Percentiles rank a stretch among this genome's conserved stretches.
Conservation (phyloP, 768 basidiomycete genomes). For the Psilocybe cubensis region DNA sequence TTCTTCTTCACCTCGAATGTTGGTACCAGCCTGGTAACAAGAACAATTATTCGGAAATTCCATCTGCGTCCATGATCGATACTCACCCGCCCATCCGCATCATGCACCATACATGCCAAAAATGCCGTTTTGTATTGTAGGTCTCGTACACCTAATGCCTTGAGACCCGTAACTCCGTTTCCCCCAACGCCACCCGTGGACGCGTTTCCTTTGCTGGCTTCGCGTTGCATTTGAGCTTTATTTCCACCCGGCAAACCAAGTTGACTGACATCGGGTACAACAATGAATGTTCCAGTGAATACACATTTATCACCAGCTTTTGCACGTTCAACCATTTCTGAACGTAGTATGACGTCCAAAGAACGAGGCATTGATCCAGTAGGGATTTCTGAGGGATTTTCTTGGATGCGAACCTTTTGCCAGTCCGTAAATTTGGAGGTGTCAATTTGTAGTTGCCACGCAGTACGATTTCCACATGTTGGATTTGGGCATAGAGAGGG, state of each 20-base stretch:
- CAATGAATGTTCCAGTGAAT: constrained; percentile 97
- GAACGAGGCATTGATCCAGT: constrained; percentile 99
- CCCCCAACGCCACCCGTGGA: constrained; percentile 68
- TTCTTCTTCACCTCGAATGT: constrained; percentile 89
- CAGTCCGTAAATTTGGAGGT: constrained; percentile 97
- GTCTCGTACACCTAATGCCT: constrained; percentile 93
- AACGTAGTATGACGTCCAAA: constrained; percentile 92
- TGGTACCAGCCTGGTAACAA: constrained; percentile 68
- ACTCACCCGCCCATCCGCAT: constrained; percentile 85
- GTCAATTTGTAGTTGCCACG: constrained; percentile 96
- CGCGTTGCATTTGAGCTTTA: constrained; percentile 86
- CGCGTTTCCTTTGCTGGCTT: constrained; percentile 68
- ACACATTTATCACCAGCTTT: constrained; percentile 99
- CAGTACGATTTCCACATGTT: constrained; percentile 86
- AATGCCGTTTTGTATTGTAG: constrained; percentile 99
- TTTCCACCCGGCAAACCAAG: constrained; percentile 95
- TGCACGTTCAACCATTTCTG: constrained; percentile 96
- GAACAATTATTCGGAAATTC: constrained; percentile 9
- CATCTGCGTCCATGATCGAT: not conserved
- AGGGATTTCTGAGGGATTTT: constrained; percentile 98
- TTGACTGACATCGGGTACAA: constrained; percentile 97
- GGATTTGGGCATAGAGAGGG: constrained; percentile 94
- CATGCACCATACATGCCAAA: constrained; percentile 96
- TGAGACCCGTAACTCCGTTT: constrained; percentile 90
- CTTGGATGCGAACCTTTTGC: constrained; percentile 99